phyloP scores from a whole-genome alignment of 495 filamentous ascomycete species.

The Penicillium silybi region DNA sequence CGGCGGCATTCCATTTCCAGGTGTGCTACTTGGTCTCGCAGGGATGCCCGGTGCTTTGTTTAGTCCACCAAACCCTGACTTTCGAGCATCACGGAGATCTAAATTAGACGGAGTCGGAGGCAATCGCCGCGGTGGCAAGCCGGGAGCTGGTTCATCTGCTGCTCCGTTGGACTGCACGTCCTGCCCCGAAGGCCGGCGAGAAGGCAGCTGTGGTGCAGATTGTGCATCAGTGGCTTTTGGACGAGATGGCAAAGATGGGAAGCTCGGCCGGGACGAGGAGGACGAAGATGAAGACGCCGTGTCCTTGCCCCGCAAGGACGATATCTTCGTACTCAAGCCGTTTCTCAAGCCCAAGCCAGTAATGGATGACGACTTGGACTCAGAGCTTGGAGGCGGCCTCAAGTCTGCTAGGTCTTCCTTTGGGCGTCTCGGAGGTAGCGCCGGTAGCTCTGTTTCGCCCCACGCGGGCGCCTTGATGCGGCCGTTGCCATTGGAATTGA shows the following conservation, averaged over 20 bases:
- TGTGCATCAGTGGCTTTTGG: neutral
- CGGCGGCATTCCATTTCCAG: conserved; percentile 38
- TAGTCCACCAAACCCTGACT: conserved; percentile 37
- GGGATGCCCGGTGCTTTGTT: conserved; percentile 28
- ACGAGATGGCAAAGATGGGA: conserved; percentile 11
- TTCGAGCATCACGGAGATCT: conserved; percentile 29
- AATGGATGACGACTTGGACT: neutral
- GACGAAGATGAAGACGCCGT: conserved; percentile 16
- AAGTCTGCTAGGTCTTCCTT: conserved; percentile 17
- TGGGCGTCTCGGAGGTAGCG: conserved; percentile 39
- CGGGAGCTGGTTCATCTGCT: conserved; percentile 7
- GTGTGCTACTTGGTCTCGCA: conserved; percentile 15
- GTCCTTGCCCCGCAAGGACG: conserved; percentile 14
- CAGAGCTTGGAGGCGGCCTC: conserved; percentile 7
- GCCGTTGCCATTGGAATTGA: conserved; percentile 23
- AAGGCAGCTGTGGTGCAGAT: conserved; percentile 28
- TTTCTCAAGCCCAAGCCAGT: conserved; percentile 16
- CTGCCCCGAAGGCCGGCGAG: conserved; percentile 25
- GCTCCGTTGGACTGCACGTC: conserved; percentile 14
- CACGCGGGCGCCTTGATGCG: conserved; percentile 43
- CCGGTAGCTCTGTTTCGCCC: conserved; percentile 40
- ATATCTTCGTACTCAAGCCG: conserved; percentile 19
- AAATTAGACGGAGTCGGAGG: conserved; percentile 33
- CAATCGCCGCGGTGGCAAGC: conserved; percentile 26
- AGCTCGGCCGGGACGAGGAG: conserved; percentile 7